phyloP scores from a whole-genome alignment of 1,284 basidiomycete species.

The Apiotrichum mycotoxinovorans region DNA sequence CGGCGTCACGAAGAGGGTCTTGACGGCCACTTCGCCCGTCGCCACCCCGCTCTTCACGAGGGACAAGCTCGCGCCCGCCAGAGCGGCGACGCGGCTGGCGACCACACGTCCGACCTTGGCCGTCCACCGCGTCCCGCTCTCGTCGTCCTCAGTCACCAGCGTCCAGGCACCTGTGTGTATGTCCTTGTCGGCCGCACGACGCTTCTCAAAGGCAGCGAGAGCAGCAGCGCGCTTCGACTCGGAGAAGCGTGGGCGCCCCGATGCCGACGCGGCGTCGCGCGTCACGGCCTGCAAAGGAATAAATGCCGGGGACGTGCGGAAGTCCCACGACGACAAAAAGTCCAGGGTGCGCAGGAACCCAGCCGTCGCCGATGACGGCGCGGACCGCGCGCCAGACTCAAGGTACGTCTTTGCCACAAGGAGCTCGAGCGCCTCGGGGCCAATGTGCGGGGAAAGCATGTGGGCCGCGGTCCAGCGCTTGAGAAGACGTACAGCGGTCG shows the following conservation, averaged over 20 bases:
- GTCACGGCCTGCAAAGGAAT: constrained; percentile 49
- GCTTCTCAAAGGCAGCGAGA: constrained; percentile 53
- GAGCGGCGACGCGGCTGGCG: constrained; percentile 63
- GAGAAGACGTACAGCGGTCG: constrained; percentile 77
- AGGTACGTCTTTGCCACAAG: constrained; percentile 65
- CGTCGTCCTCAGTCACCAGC: constrained; percentile 75
- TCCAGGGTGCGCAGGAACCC: constrained; percentile 77
- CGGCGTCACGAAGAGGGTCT: constrained; percentile 81
- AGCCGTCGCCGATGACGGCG: constrained; percentile 54
- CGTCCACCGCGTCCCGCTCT: constrained; percentile 72
- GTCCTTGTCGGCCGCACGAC: constrained; percentile 48
- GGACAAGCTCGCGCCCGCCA: constrained; percentile 69
- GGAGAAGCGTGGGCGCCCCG: constrained; percentile 45
- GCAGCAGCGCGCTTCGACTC: constrained; percentile 58
- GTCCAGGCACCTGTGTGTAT: constrained; percentile 64
- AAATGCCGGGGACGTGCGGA: constrained; percentile 56
- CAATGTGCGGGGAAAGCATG: constrained; percentile 74
- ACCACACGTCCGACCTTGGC: constrained; percentile 60
- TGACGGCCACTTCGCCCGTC: constrained; percentile 29
- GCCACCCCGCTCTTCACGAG: constrained; percentile 33
- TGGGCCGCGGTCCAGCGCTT: constrained; percentile 92
- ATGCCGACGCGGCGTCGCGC: constrained; percentile 30
- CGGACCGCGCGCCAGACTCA: constrained; percentile 42
- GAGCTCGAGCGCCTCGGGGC: constrained; percentile 72
- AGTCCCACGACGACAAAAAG: constrained; percentile 79